phyloP scores from a whole-genome alignment of 306 rosid genomes.

The Quercus glauca region DNA sequence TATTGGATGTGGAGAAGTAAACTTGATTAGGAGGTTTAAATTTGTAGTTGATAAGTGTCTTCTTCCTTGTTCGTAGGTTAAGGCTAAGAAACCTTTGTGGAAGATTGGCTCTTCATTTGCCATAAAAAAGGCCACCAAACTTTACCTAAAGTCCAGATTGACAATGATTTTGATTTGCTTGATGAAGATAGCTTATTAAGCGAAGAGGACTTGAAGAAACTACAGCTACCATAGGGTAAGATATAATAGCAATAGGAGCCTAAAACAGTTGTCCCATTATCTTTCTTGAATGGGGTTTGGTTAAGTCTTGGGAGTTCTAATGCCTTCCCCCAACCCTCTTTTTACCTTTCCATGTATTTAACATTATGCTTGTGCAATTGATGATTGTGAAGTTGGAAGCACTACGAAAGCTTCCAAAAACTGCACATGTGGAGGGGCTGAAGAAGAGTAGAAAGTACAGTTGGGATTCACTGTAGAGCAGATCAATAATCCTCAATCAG shows the following conservation, averaged over 20 bases:
- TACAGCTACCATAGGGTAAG: conserved; percentile 58
- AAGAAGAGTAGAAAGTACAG: conserved; percentile 76
- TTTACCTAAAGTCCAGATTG: conserved; percentile 58
- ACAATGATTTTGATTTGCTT: conserved; percentile 76
- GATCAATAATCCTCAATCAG: conserved; percentile 74
- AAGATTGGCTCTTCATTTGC: conserved; percentile 78
- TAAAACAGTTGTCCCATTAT: background rate
- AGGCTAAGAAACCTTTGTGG: conserved; percentile 76
- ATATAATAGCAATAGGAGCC: background rate
- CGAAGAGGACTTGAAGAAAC: conserved; percentile 84
- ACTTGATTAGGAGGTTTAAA: conserved; percentile 1
- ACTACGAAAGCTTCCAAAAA: conserved; percentile 94
- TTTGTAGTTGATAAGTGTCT: conserved; percentile 1
- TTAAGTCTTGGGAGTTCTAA: background rate
- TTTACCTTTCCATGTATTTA: conserved; percentile 8
- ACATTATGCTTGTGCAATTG: conserved; percentile 36
- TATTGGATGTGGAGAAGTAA: background rate
- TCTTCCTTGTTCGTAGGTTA: conserved; percentile 39
- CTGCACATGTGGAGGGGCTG: conserved; percentile 88
- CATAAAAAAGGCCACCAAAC: conserved; percentile 45
- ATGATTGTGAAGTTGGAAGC: conserved; percentile 81
- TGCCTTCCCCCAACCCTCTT: background rate
- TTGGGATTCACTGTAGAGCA: conserved; percentile 66
- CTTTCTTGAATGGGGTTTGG: background rate
- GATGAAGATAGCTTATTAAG: conserved; percentile 89